Evolutionary conservation across 441 rosid genomes (phyloP), one percentile per base, ranked within the genome.

Genomic region (Adansonia rubrostipa): DNA sequence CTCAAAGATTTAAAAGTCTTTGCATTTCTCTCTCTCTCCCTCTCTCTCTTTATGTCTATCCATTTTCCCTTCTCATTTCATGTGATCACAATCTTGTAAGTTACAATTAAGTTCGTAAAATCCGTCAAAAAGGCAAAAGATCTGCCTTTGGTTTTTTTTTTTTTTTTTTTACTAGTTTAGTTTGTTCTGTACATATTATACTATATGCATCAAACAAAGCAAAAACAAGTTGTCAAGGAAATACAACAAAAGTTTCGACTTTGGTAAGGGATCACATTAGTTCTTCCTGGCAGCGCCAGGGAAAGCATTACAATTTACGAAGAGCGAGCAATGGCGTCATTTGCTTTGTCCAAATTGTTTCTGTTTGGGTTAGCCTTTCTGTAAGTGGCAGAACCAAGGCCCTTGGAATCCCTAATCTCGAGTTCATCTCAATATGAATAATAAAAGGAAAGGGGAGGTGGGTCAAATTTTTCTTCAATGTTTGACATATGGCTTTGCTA

Each of bases 31-130:
- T 53, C 58, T 53, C 58, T 53, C n/a, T 13, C 1, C 57, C 57
- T 42, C 45, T 42, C 45, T 42, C 45, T 56, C n/a, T 3, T 6
- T 24, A 42, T 64, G 36, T 63, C 58, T 54, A 57, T 14, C 20
- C 45, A 63, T 33, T 15, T 33, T 33, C 47, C 68, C 0, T 6
- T 82, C 80, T 75, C 63, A 67, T 62, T 78, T 79, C 85, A 81
- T 80, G 85, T 83, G 85, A 83, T 66, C 51, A 17, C 66, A 78
- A 19, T 58, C 77, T 44, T 28, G 4, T 53, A 28, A 44, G 70
- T 47, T 33, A 54, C 57, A n/a, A 47, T 77, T 63, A 47, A 71
- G 64, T 56, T 63, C 14, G 64, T 64, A 36, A 72, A 57, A 71
- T 64, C 69, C 74, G 53, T 44, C 36, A 54, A 51, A 71, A 56